Base-by-base conservation (phyloP, 2,329 filamentous ascomycete genomes). In the Chrysoporthe deuterocubensis region DNA sequence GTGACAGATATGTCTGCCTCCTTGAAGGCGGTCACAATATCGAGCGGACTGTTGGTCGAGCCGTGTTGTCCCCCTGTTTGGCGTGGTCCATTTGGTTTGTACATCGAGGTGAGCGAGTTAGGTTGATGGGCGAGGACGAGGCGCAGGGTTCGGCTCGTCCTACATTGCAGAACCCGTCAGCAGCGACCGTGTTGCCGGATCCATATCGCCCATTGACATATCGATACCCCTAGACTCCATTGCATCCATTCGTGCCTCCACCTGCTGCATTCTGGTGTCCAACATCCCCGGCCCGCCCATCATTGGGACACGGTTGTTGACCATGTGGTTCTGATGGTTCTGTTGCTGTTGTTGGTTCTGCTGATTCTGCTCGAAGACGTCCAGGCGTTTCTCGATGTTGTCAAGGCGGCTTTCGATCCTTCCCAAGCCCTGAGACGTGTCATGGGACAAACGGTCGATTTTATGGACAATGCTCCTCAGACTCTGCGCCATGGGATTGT, bases 391-490 rank as follows among this genome's bases (percentile, higher is more conserved):
- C 70, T 84, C 82, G 60, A 87, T 83, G 58, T 81, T 81, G 71
- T 85, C 84, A 9, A 86, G 79, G 2, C 81, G 81, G 68, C 81
- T 78, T 69, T 84, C 82, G 57, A 89, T 81, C 59, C 83, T 81
- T 71, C 80, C 76, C 68, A 89, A 80, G 6, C 84, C 84, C 69
- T 87, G 83, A 1, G 77, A 75, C 75, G 88, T 81, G 48, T 89
- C 87, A 74, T 88, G 86, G 67, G 79, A 81, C 68, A 89, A 79
- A 42, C 87, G 84, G 70, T 89, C 87, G 40, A 89, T 78, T 78
- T 88, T 89, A 74, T 88, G 87, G 7, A 82, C 85, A 58, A 89
- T 80, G 59, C 83, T 87, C 60, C 87, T 82, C 46, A 89, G 82
- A 62, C 82, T 86, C 72, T 87, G 87, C 1, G 84, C 84, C 68